Conservation (phyloP, 176 grass and related monocot genomes). For the Oryza nivara region DNA sequence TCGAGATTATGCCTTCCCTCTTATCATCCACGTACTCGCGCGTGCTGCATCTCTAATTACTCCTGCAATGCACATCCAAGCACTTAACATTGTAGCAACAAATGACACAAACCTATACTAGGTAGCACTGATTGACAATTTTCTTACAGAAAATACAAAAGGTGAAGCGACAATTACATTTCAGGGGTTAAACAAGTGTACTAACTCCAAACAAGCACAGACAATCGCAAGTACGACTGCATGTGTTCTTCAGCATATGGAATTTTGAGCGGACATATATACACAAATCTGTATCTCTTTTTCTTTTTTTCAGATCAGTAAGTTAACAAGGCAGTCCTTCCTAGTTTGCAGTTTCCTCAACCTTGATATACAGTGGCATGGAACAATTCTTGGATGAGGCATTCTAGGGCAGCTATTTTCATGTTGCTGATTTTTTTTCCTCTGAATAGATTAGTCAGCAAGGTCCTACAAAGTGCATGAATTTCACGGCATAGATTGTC, state of each 20-base stretch:
- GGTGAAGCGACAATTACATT: slow-evolving; percentile 23
- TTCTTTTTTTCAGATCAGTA: slow-evolving; percentile 2
- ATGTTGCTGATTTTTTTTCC: not conserved
- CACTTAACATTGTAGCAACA: not conserved
- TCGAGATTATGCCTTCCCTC: slow-evolving; percentile 62
- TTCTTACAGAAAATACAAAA: not conserved
- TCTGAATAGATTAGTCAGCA: not conserved
- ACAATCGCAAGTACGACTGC: no score
- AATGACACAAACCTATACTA: not conserved
- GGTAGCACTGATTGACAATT: not conserved
- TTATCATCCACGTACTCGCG: slow-evolving; percentile 56
- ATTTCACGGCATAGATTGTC: not conserved
- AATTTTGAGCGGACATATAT: not conserved
- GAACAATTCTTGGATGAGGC: not conserved
- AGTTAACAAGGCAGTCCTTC: not conserved
- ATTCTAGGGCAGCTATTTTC: not conserved
- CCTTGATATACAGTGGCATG: not conserved
- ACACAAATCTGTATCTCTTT: not conserved
- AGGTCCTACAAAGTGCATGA: not conserved
- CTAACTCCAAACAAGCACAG: not conserved
- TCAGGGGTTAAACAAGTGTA: not conserved
- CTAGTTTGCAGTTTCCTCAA: slow-evolving; percentile 17
- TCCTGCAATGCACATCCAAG: slow-evolving; percentile 42
- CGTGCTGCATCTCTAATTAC: slow-evolving; percentile 56
- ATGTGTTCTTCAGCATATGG: not conserved